Evolutionary conservation across 2,329 filamentous ascomycete genomes (phyloP).

Genomic region (Neonectria coccinea): DNA sequence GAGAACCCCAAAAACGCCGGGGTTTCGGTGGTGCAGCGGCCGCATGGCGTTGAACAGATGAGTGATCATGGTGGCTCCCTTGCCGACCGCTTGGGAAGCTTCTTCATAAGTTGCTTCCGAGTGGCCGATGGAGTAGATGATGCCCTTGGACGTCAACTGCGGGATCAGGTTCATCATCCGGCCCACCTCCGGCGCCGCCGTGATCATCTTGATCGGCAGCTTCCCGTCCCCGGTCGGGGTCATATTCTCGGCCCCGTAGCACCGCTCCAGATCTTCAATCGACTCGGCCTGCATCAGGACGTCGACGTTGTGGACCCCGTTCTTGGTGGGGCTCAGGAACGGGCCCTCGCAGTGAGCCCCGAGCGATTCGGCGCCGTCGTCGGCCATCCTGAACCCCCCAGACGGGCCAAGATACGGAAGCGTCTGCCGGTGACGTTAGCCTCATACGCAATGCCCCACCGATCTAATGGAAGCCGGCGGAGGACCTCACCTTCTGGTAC

Average conservation of each 20-base stretch:
- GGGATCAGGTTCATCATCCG: slow-evolving; percentile 77
- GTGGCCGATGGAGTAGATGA: slow-evolving; percentile 86
- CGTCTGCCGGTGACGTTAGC: slow-evolving; percentile 57
- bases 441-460: slow-evolving; percentile 37
- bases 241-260: slow-evolving; percentile 81
- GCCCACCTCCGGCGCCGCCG: slow-evolving; percentile 84
- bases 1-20: slow-evolving; percentile 88
- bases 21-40: slow-evolving; percentile 89
- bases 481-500: slow-evolving; percentile 74
- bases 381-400: slow-evolving; percentile 66
- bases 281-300: slow-evolving; percentile 75
- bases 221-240: slow-evolving; percentile 50
- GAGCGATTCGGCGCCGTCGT: slow-evolving; percentile 84
- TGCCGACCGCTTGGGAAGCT: slow-evolving; percentile 75
- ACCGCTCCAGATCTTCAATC: slow-evolving; percentile 74
- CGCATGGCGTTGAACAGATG: slow-evolving; percentile 96
- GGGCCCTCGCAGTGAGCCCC: slow-evolving; percentile 93
- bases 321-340: slow-evolving; percentile 84
- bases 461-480: slow-evolving; percentile 2
- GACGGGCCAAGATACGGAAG: slow-evolving; percentile 84
- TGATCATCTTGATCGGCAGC: slow-evolving; percentile 79
- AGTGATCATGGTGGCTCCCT: slow-evolving; percentile 89
- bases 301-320: slow-evolving; percentile 84
- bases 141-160: slow-evolving; percentile 71
- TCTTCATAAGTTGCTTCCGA: slow-evolving; percentile 89